Percentiles rank a stretch among this genome's conserved stretches.
Evolutionary conservation across 495 filamentous ascomycete species (phyloP).

Genomic region (Ramalina intermedia): DNA sequence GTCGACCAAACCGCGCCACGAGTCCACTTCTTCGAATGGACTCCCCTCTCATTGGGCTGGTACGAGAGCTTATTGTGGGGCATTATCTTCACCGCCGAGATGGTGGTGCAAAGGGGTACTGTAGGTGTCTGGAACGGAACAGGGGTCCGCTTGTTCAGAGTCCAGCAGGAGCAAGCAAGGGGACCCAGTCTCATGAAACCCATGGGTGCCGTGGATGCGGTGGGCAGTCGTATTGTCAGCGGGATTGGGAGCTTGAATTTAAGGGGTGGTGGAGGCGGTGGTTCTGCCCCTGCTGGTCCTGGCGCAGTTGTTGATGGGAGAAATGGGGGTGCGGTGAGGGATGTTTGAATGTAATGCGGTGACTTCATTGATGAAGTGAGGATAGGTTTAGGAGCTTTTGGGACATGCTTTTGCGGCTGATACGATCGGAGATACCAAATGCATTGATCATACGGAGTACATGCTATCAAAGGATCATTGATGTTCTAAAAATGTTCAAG

Average conservation of each 20-base stretch:
- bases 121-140: constrained; percentile 96
- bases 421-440: too few species aligned
- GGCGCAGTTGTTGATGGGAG: too few species aligned
- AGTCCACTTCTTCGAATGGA: constrained; percentile 92
- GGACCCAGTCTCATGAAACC: constrained; percentile 73
- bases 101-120: constrained; percentile 68
- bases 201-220: constrained; percentile 85
- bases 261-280: constrained; percentile 16
- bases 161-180: constrained; percentile 68
- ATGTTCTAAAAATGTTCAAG: too few species aligned
- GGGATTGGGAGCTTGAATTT: constrained; percentile 67
- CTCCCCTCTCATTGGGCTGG: constrained; percentile 82
- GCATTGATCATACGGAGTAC: too few species aligned
- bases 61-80: constrained; percentile 92
- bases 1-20: constrained; percentile 65
- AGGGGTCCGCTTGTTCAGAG: constrained; percentile 69
- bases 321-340: too few species aligned
- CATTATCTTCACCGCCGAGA: constrained; percentile 84
- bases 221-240: constrained; percentile 81
- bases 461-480: too few species aligned
- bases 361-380: too few species aligned
- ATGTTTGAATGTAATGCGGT: too few species aligned
- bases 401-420: too few species aligned
- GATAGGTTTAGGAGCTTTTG: too few species aligned
- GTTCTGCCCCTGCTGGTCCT: too few species aligned